Evolutionary conservation across 1,284 basidiomycete genomes (phyloP).

Genomic region (Moniliella sp.): DNA sequence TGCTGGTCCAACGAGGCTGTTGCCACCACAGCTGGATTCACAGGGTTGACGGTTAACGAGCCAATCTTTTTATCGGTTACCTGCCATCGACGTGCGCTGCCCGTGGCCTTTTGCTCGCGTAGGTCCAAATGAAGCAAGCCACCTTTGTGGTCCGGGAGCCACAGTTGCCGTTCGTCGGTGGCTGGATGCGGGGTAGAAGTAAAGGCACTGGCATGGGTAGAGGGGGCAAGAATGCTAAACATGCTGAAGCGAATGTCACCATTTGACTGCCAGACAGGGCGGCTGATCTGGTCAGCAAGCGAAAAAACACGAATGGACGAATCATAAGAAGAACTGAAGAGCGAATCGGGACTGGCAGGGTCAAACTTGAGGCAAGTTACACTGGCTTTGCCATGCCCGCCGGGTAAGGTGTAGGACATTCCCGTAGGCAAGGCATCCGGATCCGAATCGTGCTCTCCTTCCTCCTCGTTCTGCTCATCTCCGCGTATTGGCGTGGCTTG

Average conservation of each 20-base stretch:
- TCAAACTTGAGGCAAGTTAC: conserved; percentile 27
- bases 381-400: conserved; percentile 16
- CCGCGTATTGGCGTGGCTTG: too few relatives aligned
- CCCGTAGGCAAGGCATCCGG: conserved; percentile 6
- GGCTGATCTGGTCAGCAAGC: conserved; percentile 4
- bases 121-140: conserved; percentile 23
- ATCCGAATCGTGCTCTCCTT: conserved; percentile 7
- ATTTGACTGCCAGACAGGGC: conserved; percentile 16
- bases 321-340: conserved; percentile 24
- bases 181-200: conserved; percentile 9
- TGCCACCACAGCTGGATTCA: conserved; percentile 16
- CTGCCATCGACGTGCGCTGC: conserved; percentile 14
- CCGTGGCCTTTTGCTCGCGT: conserved; percentile 3
- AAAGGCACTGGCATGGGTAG: conserved; percentile 10
- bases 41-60: conserved; percentile 21
- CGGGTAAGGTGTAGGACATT: conserved; percentile 14
- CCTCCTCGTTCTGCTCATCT: conserved; percentile 3
- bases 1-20: conserved; percentile 26
- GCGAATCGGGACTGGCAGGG: conserved; percentile 10
- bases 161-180: conserved; percentile 18
- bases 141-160: conserved; percentile 29
- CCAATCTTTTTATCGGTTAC: conserved; percentile 31
- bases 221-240: conserved; percentile 23
- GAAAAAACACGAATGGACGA: conserved; percentile 19
- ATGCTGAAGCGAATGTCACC: conserved; percentile 20